Base-by-base conservation (phyloP, 257 asterid species). In the Solanum raphanifolium region DNA sequence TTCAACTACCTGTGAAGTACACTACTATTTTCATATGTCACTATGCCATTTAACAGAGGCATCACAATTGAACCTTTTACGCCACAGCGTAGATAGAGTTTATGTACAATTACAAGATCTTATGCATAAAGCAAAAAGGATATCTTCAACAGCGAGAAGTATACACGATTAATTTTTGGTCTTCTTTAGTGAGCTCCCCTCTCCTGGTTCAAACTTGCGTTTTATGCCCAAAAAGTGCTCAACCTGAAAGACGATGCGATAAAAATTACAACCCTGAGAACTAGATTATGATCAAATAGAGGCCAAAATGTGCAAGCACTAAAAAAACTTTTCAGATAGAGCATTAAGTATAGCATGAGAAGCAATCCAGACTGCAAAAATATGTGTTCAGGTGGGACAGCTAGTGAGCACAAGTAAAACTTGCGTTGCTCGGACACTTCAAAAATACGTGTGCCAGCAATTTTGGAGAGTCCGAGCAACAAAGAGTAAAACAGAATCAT, bases 141-240 rank as follows among this genome's bases (percentile, higher is more conserved):
- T 82, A 81, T 48, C 39, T 31, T 48, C 3, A 10, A 8, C 31
- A 0, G 18, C 71, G 13, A 23, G 11, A 21, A 72, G 52, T 32
- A 32, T 13, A 41, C 76, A 55, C 6, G 23, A 46, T 95, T 92
- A 94, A 90, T 88, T 90, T 91, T 88, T 94, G 32, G 93, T 94
- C 94, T 94, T 96, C 96, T 95, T 94, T 71, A 87, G 93, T 31
- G 95, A 88, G 48, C 86, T 87, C 3, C 78, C 41, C 73, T 91
- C 94, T 86, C 92, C 96, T 76, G 90, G 60, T 86, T 91, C 98
- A 6, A 93, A 27, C 93, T 93, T 93, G 87, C 98, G 98, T 90
- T 93, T 95, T 90, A 95, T 93, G 32, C 98, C 98, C 89, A 97
- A 89, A 90, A 95, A 95, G 91, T 93, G 96, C 88, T 95, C 98